phyloP scores from a whole-genome alignment of 495 filamentous ascomycete genomes.

The Talaromyces thailandensis region DNA sequence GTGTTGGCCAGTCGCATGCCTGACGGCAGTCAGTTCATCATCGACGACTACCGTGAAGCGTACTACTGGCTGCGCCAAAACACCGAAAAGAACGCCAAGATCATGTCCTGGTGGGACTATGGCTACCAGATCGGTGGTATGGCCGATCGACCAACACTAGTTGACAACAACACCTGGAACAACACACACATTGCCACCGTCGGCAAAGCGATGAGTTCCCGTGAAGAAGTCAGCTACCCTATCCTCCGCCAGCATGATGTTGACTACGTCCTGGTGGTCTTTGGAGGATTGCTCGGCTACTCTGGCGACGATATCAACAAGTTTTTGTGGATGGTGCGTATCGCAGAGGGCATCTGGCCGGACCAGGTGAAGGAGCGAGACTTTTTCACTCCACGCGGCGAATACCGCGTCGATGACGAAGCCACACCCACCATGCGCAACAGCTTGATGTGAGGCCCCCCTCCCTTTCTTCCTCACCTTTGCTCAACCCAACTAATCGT shows the following conservation, averaged over 20 bases:
- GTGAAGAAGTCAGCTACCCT: conserved; percentile 96
- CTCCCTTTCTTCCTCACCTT: neutral
- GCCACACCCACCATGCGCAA: conserved; percentile 99
- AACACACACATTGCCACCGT: conserved; percentile 99
- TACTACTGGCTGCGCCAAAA: conserved; percentile 99
- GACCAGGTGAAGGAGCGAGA: conserved; percentile 96
- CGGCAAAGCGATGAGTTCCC: conserved; percentile 96
- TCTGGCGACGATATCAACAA: conserved; percentile 99
- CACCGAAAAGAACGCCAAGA: conserved; percentile 86
- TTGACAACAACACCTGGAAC: conserved; percentile 99
- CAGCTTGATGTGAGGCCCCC: conserved; percentile 77
- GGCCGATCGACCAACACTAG: conserved; percentile 94
- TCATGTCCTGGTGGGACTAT: conserved; percentile 99
- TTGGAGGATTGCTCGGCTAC: conserved; percentile 92
- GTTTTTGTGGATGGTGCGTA: conserved; percentile 99
- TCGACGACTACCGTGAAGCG: conserved; percentile 98
- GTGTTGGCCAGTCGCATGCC: conserved; percentile 87
- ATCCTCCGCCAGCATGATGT: conserved; percentile 98
- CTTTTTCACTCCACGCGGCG: conserved; percentile 90
- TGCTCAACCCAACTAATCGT: conserved; percentile 25
- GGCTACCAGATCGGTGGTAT: conserved; percentile 99
- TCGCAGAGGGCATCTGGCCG: conserved; percentile 98
- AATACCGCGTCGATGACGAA: conserved; percentile 89
- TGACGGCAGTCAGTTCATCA: conserved; percentile 95
- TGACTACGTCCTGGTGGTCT: conserved; percentile 95